Evolutionary conservation across 257 asterid genomes (phyloP), one percentile per base, ranked within the genome.

Genomic region (Primulina huaijiensis): DNA sequence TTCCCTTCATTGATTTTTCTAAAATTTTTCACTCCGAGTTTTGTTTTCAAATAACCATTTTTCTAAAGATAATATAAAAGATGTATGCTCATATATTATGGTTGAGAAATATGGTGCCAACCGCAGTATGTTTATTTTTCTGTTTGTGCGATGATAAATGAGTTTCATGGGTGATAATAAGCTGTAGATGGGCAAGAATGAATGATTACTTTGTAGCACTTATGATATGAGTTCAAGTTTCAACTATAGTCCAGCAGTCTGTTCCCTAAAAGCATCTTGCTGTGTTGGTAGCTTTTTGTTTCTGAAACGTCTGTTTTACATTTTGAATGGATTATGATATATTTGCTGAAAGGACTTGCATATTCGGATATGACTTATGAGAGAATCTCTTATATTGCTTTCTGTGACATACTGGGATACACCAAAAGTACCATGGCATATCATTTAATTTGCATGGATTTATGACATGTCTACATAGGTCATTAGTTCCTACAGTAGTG

Each of bases 371-470:
- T 70, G 38, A 20, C 23, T 62, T 31, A 53, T 31, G 17, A 9
- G 34, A 62, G 57, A 46, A 29, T 17, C 14, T 21, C 31, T 20
- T 34, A 21, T 20, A 6, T 19, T 33, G 20, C 64, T 53, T 62
- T 27, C 35, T 27, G 29, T 73, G 60, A 38, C 59, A 43, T 65
- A 20, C 77, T 57, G 37, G 21, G 33, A 61, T 33, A 40, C 50
- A 65, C 53, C n/a, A 1, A 12, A 11, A 11, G n/a, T 11, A 43
- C n/a, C 3, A 2, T 11, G 53, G 53, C n/a, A 43, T 43, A 10
- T 43, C 2, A 5, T 43, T 43, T 43, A 43, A 12, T 43, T 43
- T 43, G 53, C 53, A 43, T 43, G 53, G 5, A 43, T 43, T 11
- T 43, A 43, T 43, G 3, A 11, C 53, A 43, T 43, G n/a, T 43